Conservation (phyloP, 306 rosid genomes). For the Dalbergia cultrata region DNA sequence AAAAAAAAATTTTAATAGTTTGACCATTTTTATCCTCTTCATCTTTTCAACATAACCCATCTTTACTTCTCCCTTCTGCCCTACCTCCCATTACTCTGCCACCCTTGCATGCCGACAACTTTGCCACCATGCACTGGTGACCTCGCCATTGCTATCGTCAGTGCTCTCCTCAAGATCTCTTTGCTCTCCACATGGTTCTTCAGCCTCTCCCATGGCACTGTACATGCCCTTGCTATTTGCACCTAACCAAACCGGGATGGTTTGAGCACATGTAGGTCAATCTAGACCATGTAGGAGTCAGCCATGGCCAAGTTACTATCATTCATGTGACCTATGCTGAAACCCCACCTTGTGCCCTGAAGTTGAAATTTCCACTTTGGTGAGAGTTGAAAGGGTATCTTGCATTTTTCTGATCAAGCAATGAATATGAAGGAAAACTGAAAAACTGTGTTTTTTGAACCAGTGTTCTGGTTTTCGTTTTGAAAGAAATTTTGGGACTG, state of each 20-base stretch:
- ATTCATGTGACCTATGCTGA: constrained; percentile 36
- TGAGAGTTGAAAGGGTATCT: constrained; percentile 31
- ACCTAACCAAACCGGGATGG: constrained; percentile 61
- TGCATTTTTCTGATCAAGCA: constrained; percentile 47
- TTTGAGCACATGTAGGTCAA: constrained; percentile 60
- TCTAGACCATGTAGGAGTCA: constrained; percentile 47
- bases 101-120: no score
- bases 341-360: constrained; percentile 10
- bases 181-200: constrained; percentile 63
- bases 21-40: no score
- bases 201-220: constrained; percentile 55
- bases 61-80: no score
- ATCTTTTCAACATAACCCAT: no score
- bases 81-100: no score
- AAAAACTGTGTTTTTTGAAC: neutral
- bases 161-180: constrained; percentile 80
- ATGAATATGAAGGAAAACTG: neutral
- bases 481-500: neutral
- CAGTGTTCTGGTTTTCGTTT: neutral
- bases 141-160: constrained; percentile 17
- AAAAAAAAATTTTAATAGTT: no score
- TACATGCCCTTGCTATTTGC: constrained; percentile 61
- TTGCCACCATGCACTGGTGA: no score
- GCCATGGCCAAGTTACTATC: constrained; percentile 34
- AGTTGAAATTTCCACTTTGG: constrained; percentile 27